These are phyloP conservation scores for Spiraea crenata DNA, from an alignment of 331 rosid species.

Conservation along the genomic window DNA sequence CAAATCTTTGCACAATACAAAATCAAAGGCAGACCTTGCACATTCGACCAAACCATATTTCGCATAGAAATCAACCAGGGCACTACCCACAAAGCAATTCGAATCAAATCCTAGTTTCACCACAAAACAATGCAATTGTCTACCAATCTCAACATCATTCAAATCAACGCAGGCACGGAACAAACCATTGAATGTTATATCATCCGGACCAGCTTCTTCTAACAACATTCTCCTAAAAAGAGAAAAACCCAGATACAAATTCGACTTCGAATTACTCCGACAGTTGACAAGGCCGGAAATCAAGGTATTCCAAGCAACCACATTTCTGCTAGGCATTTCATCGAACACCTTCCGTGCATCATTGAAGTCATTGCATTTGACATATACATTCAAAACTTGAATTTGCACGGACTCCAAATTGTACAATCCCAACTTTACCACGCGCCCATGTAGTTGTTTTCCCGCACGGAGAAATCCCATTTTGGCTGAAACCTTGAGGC, in stretches of 20 bases:
- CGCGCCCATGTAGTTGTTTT: slow-evolving; percentile 59
- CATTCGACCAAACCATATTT: slow-evolving; percentile 52
- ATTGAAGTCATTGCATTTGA: slow-evolving; percentile 37
- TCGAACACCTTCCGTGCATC: slow-evolving; percentile 57
- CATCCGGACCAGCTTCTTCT: slow-evolving; percentile 47
- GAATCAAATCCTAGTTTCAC: slow-evolving; percentile 54
- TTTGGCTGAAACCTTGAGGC: slow-evolving; percentile 57
- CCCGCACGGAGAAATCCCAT: slow-evolving; percentile 47
- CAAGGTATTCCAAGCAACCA: slow-evolving; percentile 65
- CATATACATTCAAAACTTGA: slow-evolving; percentile 47
- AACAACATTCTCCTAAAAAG: slow-evolving; percentile 58
- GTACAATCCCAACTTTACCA: slow-evolving; percentile 50
- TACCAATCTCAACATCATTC: slow-evolving; percentile 43
- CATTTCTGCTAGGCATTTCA: slow-evolving; percentile 63
- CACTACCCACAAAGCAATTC: slow-evolving; percentile 58
- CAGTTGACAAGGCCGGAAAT: slow-evolving; percentile 48
- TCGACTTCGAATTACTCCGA: slow-evolving; percentile 14
- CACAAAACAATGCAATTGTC: slow-evolving; percentile 58
- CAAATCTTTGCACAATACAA: slow-evolving; percentile 43
- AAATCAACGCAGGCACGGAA: slow-evolving; percentile 48
- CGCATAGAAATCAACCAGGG: slow-evolving; percentile 56
- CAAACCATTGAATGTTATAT: slow-evolving; percentile 50
- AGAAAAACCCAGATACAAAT: slow-evolving; percentile 28
- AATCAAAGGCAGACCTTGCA: slow-evolving; percentile 51
- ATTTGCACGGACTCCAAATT: slow-evolving; percentile 47